phyloP scores from a whole-genome alignment of 2,329 filamentous ascomycete genomes.

The Trematosphaeria pertusa region DNA sequence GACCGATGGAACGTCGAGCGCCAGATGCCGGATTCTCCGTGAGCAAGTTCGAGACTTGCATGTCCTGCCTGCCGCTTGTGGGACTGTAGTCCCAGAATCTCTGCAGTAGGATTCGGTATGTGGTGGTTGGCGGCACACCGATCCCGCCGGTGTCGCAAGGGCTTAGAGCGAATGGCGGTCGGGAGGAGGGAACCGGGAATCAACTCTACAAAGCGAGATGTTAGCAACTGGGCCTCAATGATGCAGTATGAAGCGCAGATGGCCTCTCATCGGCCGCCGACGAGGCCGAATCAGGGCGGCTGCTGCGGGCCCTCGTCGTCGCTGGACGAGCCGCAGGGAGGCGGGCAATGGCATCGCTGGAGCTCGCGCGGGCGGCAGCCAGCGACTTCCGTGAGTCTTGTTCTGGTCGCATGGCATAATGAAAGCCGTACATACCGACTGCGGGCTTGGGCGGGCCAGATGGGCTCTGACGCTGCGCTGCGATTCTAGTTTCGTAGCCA shows the following conservation, averaged over 20 bases:
- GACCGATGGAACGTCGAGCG: conserved; percentile 33
- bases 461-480: conserved; percentile 35
- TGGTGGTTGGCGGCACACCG: conserved; percentile 35
- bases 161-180: conserved; percentile 39
- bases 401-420: conserved; percentile 40
- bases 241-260: conserved; percentile 23
- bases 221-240: conserved; percentile 34
- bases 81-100: conserved; percentile 19
- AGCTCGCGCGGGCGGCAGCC: conserved; percentile 26
- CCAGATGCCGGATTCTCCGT: conserved; percentile 32
- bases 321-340: conserved; percentile 40
- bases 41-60: conserved; percentile 43
- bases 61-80: conserved; percentile 23
- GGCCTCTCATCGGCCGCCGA: conserved; percentile 24
- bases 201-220: conserved; percentile 22
- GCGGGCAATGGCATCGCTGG: conserved; percentile 32
- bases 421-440: conserved; percentile 43
- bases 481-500: conserved; percentile 44
- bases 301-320: conserved; percentile 36
- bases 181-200: conserved; percentile 34
- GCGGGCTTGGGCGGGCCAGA: conserved; percentile 30
- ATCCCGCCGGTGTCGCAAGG: conserved; percentile 51
- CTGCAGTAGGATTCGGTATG: conserved; percentile 27
- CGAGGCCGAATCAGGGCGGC: conserved; percentile 25
- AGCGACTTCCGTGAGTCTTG: conserved; percentile 15